A percentile compares a stretch with the other conserved stretches of the same genome.
These are phyloP conservation scores for Prunus padus DNA, from an alignment of 306 rosid genomes.

Conservation along the genomic window DNA sequence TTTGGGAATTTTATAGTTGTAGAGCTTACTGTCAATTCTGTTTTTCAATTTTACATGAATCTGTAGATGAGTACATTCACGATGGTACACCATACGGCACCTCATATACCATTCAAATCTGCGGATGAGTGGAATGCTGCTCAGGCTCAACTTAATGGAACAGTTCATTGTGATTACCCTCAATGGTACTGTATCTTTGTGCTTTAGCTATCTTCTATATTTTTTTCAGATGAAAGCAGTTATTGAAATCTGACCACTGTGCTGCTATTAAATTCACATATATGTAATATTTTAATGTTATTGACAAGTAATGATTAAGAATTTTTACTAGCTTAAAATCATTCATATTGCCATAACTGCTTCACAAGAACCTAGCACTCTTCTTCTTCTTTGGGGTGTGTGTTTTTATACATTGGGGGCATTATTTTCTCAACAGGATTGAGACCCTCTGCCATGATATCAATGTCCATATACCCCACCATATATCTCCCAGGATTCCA, in stretches of 20 bases:
- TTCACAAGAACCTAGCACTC: not conserved
- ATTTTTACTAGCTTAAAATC: not conserved
- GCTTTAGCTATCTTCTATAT: constrained; percentile 18
- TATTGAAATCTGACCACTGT: too few species aligned
- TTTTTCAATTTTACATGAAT: constrained; percentile 17
- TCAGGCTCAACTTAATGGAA: constrained; percentile 93
- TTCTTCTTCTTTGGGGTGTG: not conserved
- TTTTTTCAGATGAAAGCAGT: not conserved
- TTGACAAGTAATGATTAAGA: not conserved
- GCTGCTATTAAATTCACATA: too few species aligned
- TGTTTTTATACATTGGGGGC: constrained; percentile 1
- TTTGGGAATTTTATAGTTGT: not conserved
- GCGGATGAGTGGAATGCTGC: constrained; percentile 94
- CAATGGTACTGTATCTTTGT: constrained; percentile 54
- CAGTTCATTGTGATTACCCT: constrained; percentile 96
- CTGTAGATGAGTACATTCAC: constrained; percentile 95
- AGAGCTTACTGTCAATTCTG: not conserved
- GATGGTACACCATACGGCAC: constrained; percentile 98
- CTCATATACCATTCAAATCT: constrained; percentile 89
- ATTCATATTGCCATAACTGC: not conserved
- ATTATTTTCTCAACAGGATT: constrained; percentile 56
- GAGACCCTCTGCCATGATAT: constrained; percentile 85
- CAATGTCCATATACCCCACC: constrained; percentile 90
- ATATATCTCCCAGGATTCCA: constrained; percentile 87
- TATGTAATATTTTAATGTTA: not conserved